These are phyloP conservation scores for Citrus hindsii DNA, from an alignment of 345 rosid genomes.

Conservation along the genomic window DNA sequence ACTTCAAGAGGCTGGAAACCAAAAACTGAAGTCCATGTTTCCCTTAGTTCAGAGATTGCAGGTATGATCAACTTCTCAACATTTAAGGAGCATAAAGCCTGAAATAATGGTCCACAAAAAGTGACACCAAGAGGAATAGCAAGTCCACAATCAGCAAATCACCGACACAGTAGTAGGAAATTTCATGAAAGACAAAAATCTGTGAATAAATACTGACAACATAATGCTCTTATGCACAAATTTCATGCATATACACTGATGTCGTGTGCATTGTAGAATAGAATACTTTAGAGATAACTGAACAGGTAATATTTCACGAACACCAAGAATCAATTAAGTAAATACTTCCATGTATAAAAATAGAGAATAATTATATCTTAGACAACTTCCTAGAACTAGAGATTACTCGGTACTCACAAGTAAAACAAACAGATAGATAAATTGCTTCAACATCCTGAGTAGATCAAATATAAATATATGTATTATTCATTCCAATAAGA, in stretches of 20 bases:
- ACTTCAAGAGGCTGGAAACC: constrained; percentile 61
- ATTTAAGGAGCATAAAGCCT: constrained; percentile 70
- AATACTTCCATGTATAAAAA: neutral
- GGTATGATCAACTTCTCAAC: constrained; percentile 88
- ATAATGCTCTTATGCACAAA: neutral
- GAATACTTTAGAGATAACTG: neutral
- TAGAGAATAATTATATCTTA: neutral
- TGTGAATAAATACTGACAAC: neutral
- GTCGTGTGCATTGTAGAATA: no score
- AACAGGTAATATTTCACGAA: neutral
- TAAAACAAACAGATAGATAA: neutral
- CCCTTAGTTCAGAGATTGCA: constrained; percentile 78
- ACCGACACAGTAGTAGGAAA: neutral
- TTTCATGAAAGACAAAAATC: neutral
- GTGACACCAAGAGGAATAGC: neutral
- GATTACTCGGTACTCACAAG: neutral
- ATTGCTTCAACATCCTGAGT: neutral
- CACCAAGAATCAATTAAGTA: neutral
- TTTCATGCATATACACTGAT: neutral
- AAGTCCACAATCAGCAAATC: neutral
- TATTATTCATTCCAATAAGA: neutral
- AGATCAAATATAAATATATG: neutral
- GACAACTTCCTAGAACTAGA: neutral
- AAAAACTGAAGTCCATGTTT: constrained; percentile 88
- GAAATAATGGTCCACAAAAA: constrained; percentile 21